A percentile compares a stretch with the other conserved stretches of the same genome.
Evolutionary conservation across 768 basidiomycete genomes (phyloP).

Genomic region (Phanerochaete sordida): DNA sequence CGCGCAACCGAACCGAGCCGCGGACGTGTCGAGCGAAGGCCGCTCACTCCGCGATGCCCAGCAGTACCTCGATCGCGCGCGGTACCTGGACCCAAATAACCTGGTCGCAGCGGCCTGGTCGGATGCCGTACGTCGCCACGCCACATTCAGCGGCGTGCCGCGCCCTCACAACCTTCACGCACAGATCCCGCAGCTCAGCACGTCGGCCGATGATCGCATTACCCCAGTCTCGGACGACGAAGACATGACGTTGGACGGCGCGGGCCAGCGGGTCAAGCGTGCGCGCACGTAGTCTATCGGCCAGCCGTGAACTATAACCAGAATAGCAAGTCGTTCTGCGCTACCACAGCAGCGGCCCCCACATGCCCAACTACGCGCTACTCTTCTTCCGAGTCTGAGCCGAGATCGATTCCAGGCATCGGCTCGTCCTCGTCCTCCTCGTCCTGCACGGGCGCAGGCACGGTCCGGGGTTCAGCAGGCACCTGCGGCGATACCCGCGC

Average conservation of each 20-base stretch:
- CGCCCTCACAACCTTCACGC: not conserved
- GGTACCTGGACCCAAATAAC: constrained; percentile 55
- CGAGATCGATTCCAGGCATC: constrained; percentile 75
- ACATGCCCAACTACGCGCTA: not conserved
- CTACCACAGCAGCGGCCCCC: not conserved
- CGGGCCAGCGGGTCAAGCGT: constrained; percentile 32
- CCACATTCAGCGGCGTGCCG: not conserved
- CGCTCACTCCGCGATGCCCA: constrained; percentile 45
- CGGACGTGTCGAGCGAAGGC: not conserved
- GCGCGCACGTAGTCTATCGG: constrained; percentile 21
- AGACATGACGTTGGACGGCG: constrained; percentile 19
- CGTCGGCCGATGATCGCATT: constrained; percentile 10
- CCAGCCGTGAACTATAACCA: not conserved
- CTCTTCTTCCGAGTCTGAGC: constrained; percentile 72
- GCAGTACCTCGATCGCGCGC: constrained; percentile 63
- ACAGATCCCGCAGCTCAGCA: constrained; percentile 16
- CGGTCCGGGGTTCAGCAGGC: not conserved
- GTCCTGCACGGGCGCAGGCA: constrained; percentile 16
- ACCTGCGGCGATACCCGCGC: not conserved
- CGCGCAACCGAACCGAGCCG: constrained; percentile 36
- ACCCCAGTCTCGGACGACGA: constrained; percentile 37
- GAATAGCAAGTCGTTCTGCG: not conserved
- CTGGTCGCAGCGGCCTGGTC: constrained; percentile 50
- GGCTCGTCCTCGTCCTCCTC: constrained; percentile 65
- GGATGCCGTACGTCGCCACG: constrained; percentile 40